Percentiles rank a stretch among this genome's conserved stretches.
Conservation (phyloP, 495 filamentous ascomycete species). For the Penicillium taxi region DNA sequence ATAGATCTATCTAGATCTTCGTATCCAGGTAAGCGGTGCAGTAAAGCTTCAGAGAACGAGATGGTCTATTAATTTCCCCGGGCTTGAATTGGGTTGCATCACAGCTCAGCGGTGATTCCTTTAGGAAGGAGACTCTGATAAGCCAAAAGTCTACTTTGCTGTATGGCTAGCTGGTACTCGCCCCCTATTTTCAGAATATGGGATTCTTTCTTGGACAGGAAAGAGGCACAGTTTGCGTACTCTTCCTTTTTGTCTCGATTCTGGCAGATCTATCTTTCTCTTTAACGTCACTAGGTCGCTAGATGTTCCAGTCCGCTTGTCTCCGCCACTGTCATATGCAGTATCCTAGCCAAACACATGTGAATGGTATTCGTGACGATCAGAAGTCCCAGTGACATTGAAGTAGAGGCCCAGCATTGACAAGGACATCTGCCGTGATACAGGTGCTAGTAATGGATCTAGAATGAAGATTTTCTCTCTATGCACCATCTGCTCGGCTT, state of each 20-base stretch:
- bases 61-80: slow-evolving; percentile 15
- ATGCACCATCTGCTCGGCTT: slow-evolving; percentile 9
- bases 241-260: not conserved
- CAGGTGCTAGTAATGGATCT: slow-evolving; percentile 2
- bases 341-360: slow-evolving; percentile 17
- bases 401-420: slow-evolving; percentile 4
- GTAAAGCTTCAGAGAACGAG: not conserved
- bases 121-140: slow-evolving; percentile 21
- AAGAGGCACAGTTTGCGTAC: not conserved
- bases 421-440: slow-evolving; percentile 9
- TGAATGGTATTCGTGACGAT: slow-evolving; percentile 19
- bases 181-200: too few species aligned
- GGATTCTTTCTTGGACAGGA: too few species aligned
- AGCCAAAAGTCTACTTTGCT: too few species aligned
- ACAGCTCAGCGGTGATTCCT: slow-evolving; percentile 18
- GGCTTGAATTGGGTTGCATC: slow-evolving; percentile 21
- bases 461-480: slow-evolving; percentile 18
- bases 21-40: not conserved
- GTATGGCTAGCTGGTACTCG: too few species aligned
- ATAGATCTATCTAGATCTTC: slow-evolving; percentile 16
- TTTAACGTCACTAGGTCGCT: slow-evolving; percentile 12
- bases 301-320: slow-evolving; percentile 2
- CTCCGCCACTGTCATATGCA: slow-evolving; percentile 8
- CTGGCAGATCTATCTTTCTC: too few species aligned
- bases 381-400: slow-evolving; percentile 13